Evolutionary conservation across 2,329 filamentous ascomycete genomes (phyloP), one percentile per base, ranked within the genome.

Genomic region (Penicillium psychrosexuale): DNA sequence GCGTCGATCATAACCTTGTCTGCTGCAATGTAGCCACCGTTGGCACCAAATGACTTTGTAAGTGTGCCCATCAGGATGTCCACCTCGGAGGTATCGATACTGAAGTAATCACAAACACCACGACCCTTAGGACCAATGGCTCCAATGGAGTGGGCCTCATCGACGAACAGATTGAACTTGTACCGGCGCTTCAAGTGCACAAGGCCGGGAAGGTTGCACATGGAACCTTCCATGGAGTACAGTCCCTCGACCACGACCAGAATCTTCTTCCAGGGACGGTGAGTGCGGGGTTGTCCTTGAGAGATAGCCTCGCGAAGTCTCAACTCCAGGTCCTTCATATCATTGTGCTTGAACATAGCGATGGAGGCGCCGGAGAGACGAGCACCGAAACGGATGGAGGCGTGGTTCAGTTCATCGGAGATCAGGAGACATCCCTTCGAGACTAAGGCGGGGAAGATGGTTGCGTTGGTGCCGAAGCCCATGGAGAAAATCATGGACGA

Each of bases 191-290:
- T 97, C 62, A 99, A 82, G 47, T 82, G 83, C 55, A 99, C 77
- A 47, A 99, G 80, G 58, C 90, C 90, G 1, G 94, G 94, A n/a
- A 99, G 83, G 72, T 99, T 94, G 75, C 90, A 94, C 90, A 99
- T 96, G 62, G 92, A 97, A 46, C 94, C 94, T 78, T 99, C 94
- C 94, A 99, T 99, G 1, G 93, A 97, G 81, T 99, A 99, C 19
- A 99, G 83, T 65, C 94, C 94, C 74, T 99, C 94, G 36, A 99
- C 90, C 36, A 93, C 92, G 42, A 99, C 90, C 48, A 99, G 75
- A 57, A 99, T 97, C 84, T 97, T 99, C 82, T 96, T 97, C 94
- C 94, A 99, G 1, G 94, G 94, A 30, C 94, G 89, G 75, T 99
- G 94, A n/a, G 93, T 99, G 62, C 94, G 89, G 50, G 94, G 94